phyloP scores from a whole-genome alignment of 2,329 filamentous ascomycete genomes.

The Trichoderma sp. region DNA sequence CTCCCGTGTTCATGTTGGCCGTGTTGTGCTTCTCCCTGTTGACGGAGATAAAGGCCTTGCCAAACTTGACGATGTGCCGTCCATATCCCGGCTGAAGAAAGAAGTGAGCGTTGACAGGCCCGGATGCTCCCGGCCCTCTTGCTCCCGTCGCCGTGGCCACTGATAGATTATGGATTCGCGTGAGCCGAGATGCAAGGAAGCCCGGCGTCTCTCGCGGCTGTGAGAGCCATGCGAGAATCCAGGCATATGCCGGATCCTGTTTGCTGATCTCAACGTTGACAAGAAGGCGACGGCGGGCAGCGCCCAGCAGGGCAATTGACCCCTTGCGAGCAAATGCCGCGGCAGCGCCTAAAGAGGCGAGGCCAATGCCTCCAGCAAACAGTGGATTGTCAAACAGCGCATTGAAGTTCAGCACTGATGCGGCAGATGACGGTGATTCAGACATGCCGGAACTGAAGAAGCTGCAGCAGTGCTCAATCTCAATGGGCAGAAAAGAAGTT shows the following conservation, averaged over 20 bases:
- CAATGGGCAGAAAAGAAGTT: not conserved
- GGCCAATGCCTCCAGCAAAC: slow-evolving; percentile 77
- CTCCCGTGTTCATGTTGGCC: slow-evolving; percentile 77
- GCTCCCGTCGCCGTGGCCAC: slow-evolving; percentile 62
- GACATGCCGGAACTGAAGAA: slow-evolving; percentile 35
- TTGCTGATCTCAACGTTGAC: slow-evolving; percentile 95
- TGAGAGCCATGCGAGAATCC: slow-evolving; percentile 94
- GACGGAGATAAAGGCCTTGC: slow-evolving; percentile 83
- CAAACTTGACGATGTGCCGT: slow-evolving; percentile 82
- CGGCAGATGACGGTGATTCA: slow-evolving; percentile 35
- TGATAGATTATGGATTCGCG: slow-evolving; percentile 61
- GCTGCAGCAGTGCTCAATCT: not conserved
- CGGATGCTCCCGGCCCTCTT: slow-evolving; percentile 59
- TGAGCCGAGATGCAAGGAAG: slow-evolving; percentile 60
- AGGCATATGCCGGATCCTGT: slow-evolving; percentile 89
- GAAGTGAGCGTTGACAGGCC: slow-evolving; percentile 76
- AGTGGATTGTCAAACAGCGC: slow-evolving; percentile 64
- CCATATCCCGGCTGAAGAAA: slow-evolving; percentile 89
- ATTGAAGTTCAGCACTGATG: slow-evolving; percentile 52
- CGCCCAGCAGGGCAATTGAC: slow-evolving; percentile 67
- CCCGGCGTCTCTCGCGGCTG: slow-evolving; percentile 69
- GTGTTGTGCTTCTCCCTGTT: slow-evolving; percentile 83
- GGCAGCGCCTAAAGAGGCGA: slow-evolving; percentile 82
- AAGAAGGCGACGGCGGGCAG: slow-evolving; percentile 81
- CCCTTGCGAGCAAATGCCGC: slow-evolving; percentile 80